Base-by-base conservation (phyloP, 306 rosid species). In the Castanea sativa region DNA sequence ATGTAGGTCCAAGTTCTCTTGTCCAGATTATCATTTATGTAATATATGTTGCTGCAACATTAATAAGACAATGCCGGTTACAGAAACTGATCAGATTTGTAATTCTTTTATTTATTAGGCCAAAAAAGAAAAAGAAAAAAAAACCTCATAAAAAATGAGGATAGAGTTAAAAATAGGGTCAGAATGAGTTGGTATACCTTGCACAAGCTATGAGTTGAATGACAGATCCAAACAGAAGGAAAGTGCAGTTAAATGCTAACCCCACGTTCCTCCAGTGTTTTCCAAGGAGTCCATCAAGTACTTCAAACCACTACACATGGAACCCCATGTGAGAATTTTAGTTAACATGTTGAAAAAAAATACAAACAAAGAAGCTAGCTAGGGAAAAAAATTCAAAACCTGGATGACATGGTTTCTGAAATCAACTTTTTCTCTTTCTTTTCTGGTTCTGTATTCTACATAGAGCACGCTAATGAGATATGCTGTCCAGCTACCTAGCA, bases 181-280 rank as follows among this genome's bases (percentile, higher is more conserved):
- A 86, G 80, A 82, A 75, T 74, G 38, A 67, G 60, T 55, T 33
- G 30, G 70, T 74, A 52, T 85, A 95, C 99, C 99, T 95, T 51
- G 99, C 99, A 90, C 99, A 95, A 84, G 99, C 99, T 55, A 95
- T 95, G 30, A 95, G 94, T 71, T 95, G 99, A 83, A 95, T 95
- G 69, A 95, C 98, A 88, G 99, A 95, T 88, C 99, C 99, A 91
- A 95, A 95, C 83, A 95, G 86, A 89, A 95, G 99, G 83, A 95
- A 95, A 55, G 98, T 95, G 90, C 99, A 95, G 83, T 95, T 95
- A 78, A 95, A 95, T 13, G 94, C 99, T 91, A 95, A 87, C 35
- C 99, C 99, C 87, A 89, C 96, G 89, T 95, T 95, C 87, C 99
- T 91, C 99, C 99, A 95, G 63, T 95, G 89, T 32, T 91, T 95